Conservation (phyloP, 305 asterid genomes). For the Fraxinus baroniana region DNA sequence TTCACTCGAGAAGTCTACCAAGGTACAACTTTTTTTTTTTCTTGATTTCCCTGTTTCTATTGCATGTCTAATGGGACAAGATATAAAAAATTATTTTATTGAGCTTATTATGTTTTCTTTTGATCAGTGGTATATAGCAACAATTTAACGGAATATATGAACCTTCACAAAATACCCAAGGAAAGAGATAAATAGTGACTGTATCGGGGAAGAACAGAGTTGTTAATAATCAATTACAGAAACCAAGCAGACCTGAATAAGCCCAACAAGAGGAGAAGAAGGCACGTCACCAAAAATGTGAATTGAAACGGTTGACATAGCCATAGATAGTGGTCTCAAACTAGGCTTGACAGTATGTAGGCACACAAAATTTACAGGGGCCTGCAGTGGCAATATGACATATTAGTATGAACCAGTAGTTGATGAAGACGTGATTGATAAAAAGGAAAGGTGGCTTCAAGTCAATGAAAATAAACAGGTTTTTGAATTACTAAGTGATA, state of each 20-base stretch:
- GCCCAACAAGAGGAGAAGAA: constrained; percentile 93
- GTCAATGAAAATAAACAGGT: background rate
- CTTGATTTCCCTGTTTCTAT: background rate
- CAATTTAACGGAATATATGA: background rate
- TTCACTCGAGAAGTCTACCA: background rate
- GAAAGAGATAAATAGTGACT: background rate
- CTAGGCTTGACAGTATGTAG: constrained; percentile 87
- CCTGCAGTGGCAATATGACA: constrained; percentile 44
- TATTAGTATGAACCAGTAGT: background rate
- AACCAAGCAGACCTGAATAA: constrained; percentile 66
- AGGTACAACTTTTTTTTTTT: background rate
- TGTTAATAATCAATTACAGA: background rate
- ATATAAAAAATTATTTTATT: background rate
- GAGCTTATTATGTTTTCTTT: background rate
- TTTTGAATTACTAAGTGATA: background rate
- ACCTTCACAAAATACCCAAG: background rate
- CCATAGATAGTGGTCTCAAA: constrained; percentile 86
- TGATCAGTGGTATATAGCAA: background rate
- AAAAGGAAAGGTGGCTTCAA: background rate
- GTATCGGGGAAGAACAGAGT: background rate
- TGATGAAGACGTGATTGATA: background rate
- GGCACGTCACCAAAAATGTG: constrained; percentile 96
- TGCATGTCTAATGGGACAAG: background rate
- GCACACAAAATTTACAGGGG: constrained; percentile 89
- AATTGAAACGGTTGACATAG: constrained; percentile 86